Percentiles rank a stretch among this genome's conserved stretches.
Conservation (phyloP, 768 basidiomycete genomes). For the Rhodotorula babjevae region DNA sequence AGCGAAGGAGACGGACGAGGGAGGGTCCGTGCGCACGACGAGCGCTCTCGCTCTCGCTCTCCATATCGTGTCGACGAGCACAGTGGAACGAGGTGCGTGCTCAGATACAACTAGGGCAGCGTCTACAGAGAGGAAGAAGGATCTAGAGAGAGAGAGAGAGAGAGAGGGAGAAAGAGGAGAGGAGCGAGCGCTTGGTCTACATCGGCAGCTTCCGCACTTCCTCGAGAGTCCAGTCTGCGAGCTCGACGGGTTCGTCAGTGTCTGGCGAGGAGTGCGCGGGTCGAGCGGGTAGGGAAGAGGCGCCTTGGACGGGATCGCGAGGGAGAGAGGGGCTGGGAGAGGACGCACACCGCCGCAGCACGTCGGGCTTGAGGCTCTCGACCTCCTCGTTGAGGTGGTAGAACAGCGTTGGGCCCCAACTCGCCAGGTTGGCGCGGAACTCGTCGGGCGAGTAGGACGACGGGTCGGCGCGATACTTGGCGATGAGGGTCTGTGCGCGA, state of each 20-base stretch:
- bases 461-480: conserved; percentile 38
- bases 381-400: conserved; percentile 38
- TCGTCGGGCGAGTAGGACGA: conserved; percentile 43
- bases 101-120: no score
- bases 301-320: no score
- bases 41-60: no score
- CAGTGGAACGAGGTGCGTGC: no score
- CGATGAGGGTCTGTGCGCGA: conserved; percentile 3
- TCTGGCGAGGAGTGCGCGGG: no score
- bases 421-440: conserved; percentile 43
- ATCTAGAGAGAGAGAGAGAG: neutral
- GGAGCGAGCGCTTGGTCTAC: neutral
- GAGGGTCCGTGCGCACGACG: no score
- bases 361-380: conserved; percentile 18
- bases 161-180: neutral
- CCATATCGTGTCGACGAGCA: no score
- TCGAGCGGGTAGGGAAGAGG: no score
- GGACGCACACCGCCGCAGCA: conserved; percentile 29
- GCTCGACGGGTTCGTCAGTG: no score
- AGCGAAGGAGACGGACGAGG: no score
- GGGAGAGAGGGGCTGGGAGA: no score
- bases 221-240: conserved; percentile 19
- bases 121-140: neutral
- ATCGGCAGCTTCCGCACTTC: conserved; percentile 18
- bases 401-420: conserved; percentile 46